Evolutionary conservation across 495 filamentous ascomycete genomes (phyloP).

Genomic region (Trichocladium uniseriatum): DNA sequence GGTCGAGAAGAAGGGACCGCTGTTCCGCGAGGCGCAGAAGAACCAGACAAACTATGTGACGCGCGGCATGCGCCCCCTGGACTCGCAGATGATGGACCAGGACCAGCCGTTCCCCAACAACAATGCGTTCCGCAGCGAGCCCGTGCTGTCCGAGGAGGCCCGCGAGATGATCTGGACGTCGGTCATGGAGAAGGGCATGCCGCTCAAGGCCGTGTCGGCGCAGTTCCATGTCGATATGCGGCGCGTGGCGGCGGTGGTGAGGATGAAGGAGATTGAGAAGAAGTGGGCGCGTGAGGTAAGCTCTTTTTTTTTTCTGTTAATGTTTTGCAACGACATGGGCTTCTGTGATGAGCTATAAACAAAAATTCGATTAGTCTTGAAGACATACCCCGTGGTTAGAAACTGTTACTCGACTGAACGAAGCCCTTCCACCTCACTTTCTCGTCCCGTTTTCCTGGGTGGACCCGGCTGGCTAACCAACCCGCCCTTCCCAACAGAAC

Average conservation of each 20-base stretch:
- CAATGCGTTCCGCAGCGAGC: slow-evolving; percentile 55
- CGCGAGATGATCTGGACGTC: slow-evolving; percentile 64
- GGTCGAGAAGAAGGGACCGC: slow-evolving; percentile 5
- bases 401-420: slow-evolving; percentile 14
- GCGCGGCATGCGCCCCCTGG: neutral
- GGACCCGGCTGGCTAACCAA: neutral
- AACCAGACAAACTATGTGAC: slow-evolving; percentile 11
- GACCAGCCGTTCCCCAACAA: slow-evolving; percentile 81
- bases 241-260: slow-evolving; percentile 78
- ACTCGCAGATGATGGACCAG: neutral
- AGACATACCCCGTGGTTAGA: slow-evolving; percentile 80
- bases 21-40: slow-evolving; percentile 1
- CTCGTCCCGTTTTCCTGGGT: neutral
- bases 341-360: slow-evolving; percentile 59
- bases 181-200: slow-evolving; percentile 54
- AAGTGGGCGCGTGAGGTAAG: slow-evolving; percentile 61
- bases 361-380: slow-evolving; percentile 99
- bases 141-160: slow-evolving; percentile 66
- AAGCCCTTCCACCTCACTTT: slow-evolving; percentile 7
- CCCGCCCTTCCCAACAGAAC: slow-evolving; percentile 39
- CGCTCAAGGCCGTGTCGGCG: slow-evolving; percentile 69
- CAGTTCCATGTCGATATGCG: slow-evolving; percentile 72
- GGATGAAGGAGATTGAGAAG: slow-evolving; percentile 82
- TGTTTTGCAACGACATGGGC: too few species aligned
- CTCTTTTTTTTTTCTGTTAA: slow-evolving; percentile 16